Base-by-base conservation (phyloP, 2,329 filamentous ascomycete genomes). In the Monosporascus cannonballus region DNA sequence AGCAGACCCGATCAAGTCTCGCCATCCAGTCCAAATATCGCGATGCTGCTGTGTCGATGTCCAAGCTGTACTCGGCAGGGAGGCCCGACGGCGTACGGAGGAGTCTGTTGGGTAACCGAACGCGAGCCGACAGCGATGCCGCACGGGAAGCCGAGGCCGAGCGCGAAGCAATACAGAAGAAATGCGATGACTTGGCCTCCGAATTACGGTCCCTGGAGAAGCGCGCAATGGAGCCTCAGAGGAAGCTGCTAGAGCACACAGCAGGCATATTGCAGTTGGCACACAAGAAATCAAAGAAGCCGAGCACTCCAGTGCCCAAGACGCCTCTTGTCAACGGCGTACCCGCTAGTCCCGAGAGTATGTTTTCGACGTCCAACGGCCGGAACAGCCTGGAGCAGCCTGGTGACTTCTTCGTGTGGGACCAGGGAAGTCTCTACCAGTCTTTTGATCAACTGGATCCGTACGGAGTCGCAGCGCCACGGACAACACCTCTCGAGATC, bases 21-120 rank as follows among this genome's bases (percentile, higher is more conserved):
- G 85, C 86, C 34, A 84, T 97, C 46, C 94, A 99, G 69, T 88
- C 85, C 51, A 99, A 97, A 74, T 90, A 96, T 63, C 88, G 91
- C 62, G 93, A 97, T 77, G 94, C 94, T 1, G 90, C 94, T 11
- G 82, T 87, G 58, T 96, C 91, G 41, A 85, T 99, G 71, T 86
- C 86, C 54, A 86, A 87, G 62, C 76, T 99, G 30, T 90, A 95
- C 66, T 82, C 82, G 8, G 78, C 84, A n/a, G 77, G 79, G 9
- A 66, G 63, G 11, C 50, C 65, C 11, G 69, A 71, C n/a, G 74
- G 73, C 48, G 79, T 76, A 61, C 75, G 77, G 49, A 74, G 68
- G 56, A 78, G 76, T 54, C 61, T 77, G 36, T 60, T 78, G 38
- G 76, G 75, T n/a, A 79, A 80, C 58, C 76, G 71, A 48, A 71